Conservation (phyloP, 192 early-diverging fungal genomes). For the Tieghemiomyces parasiticus region DNA sequence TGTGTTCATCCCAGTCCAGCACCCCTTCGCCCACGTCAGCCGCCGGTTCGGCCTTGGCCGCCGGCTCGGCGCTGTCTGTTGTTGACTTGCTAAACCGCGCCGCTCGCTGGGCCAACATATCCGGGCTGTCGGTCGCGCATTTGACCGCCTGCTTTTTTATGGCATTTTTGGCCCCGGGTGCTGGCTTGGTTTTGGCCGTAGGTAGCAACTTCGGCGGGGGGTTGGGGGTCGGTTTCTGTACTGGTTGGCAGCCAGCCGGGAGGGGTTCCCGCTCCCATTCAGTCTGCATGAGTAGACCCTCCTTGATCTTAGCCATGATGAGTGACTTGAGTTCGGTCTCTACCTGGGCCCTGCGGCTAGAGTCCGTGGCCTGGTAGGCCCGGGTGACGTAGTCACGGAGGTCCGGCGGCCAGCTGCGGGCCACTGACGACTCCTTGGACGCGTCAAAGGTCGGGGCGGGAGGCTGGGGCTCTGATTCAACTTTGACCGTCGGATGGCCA, state of each 20-base stretch:
- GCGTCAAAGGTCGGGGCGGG: slow-evolving; percentile 3
- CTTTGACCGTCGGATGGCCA: background rate
- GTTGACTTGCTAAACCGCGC: background rate
- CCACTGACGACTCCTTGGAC: background rate
- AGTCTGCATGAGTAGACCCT: background rate
- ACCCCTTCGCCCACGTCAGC: slow-evolving; percentile 31
- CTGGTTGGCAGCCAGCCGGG: background rate
- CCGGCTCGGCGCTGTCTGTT: background rate
- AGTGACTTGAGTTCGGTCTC: background rate
- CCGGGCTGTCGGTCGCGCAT: too few relatives aligned
- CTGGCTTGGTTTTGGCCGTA: too few relatives aligned
- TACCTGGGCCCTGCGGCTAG: background rate
- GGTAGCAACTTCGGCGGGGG: background rate
- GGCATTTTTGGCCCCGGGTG: too few relatives aligned
- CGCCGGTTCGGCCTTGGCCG: background rate
- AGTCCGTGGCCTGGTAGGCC: background rate
- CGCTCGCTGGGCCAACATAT: background rate
- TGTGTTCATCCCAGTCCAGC: slow-evolving; percentile 61
- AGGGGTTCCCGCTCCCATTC: slow-evolving; percentile 1
- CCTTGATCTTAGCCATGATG: background rate
- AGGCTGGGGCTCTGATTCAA: too few relatives aligned
- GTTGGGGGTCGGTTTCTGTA: background rate
- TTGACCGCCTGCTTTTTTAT: background rate
- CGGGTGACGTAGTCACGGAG: slow-evolving; percentile 5
- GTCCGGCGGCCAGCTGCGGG: slow-evolving; percentile 9